Base-by-base conservation (phyloP, 345 rosid genomes). In the Euphorbia tirucalli region DNA sequence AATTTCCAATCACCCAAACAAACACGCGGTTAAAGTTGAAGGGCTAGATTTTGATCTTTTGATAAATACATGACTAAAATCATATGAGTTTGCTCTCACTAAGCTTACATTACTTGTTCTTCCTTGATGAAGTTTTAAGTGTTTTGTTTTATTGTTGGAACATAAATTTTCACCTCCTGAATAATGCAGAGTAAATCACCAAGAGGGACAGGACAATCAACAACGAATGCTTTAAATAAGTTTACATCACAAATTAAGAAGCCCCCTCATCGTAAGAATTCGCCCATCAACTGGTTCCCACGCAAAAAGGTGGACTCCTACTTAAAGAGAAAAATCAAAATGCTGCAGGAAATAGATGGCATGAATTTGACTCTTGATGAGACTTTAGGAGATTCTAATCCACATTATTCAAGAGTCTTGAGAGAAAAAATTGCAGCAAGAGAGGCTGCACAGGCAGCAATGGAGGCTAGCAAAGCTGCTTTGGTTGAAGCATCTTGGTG, bases 401-500 rank as follows among this genome's bases (percentile, higher is more conserved):
- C 94, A 61, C 99, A 90, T 77, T 89, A 92, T 77, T 95, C 86
- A 19, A 89, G 83, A 81, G 96, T 95, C 37, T 68, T 90, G 54
- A 84, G 96, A 81, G 98, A 95, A 71, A 88, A 95, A 84, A 95
- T 95, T 74, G 98, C 94, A 58, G 96, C 91, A 35, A 85, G 86
- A 77, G 98, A 90, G 70, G 96, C 98, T 78, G 97, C 97, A 44
- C 71, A 88, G 44, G 80, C 73, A 35, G 99, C 97, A 69, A 88
- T 90, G 88, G 96, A 89, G 76, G 94, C 96, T 59, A 87, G 91
- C 10, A 95, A 89, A 78, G 97, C 96, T 78, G 98, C 96, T 52
- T 39, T 93, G 70, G 94, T 93, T 55, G 97, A 95, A 84, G 93
- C 96, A 56, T 93, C 99, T 69, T 93, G 99, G 98, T 89, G 90